A percentile compares a stretch with the other conserved stretches of the same genome.
phyloP scores from a whole-genome alignment of 1,284 basidiomycete genomes.

The Sparassis latifolia region DNA sequence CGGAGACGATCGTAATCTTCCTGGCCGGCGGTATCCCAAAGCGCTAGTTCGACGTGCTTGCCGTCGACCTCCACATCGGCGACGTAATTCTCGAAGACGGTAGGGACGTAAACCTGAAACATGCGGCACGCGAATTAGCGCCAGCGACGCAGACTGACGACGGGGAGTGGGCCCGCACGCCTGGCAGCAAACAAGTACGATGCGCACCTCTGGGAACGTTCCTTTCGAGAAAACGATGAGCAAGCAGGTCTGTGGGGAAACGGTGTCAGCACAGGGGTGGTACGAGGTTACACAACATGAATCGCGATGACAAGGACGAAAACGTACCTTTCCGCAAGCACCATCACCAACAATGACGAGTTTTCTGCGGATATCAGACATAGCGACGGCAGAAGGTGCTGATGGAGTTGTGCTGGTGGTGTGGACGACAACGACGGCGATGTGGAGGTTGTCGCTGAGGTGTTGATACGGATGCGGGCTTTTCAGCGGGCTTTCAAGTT shows the following conservation, averaged over 20 bases:
- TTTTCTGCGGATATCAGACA: constrained; percentile 47
- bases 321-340: constrained; percentile 48
- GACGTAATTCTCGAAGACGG: constrained; percentile 72
- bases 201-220: constrained; percentile 66
- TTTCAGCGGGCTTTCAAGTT: constrained; percentile 23
- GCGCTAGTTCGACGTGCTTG: constrained; percentile 70
- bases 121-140: constrained; percentile 7
- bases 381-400: constrained; percentile 12
- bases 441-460: constrained; percentile 16
- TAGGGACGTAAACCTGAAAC: constrained; percentile 56
- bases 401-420: constrained; percentile 9
- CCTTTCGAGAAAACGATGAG: constrained; percentile 66
- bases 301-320: constrained; percentile 1
- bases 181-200: not conserved
- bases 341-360: constrained; percentile 54
- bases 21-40: constrained; percentile 81
- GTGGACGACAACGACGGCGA: constrained; percentile 12
- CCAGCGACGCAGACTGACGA: constrained; percentile 7
- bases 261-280: constrained; percentile 14
- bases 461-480: constrained; percentile 24
- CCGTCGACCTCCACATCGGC: constrained; percentile 72
- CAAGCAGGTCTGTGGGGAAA: constrained; percentile 41
- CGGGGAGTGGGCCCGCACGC: not conserved
- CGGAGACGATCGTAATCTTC: constrained; percentile 69
- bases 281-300: not conserved